Evolutionary conservation across 129 eudicot species (phyloP).

Genomic region (Arctium minus): DNA sequence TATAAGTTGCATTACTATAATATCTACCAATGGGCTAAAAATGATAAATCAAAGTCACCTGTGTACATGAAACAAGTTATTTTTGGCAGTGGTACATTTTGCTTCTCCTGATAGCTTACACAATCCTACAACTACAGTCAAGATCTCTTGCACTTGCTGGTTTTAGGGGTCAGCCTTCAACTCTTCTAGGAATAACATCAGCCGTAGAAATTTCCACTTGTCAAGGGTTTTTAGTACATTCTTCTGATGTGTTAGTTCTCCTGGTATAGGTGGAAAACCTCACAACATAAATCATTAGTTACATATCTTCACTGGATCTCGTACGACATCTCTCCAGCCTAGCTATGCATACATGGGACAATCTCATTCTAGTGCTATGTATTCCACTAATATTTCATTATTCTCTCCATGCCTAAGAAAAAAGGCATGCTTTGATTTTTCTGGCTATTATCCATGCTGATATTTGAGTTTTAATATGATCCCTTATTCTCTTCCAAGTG

Average conservation of each 20-base stretch:
- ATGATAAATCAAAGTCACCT: not conserved
- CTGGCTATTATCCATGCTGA: not conserved
- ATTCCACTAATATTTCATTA: not conserved
- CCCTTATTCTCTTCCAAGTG: not conserved
- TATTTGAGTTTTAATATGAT: not conserved
- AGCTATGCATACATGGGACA: not conserved
- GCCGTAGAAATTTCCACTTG: not conserved
- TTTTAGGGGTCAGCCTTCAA: not conserved
- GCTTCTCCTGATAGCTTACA: too few species aligned
- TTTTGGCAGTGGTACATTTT: not conserved
- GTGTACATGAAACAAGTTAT: not conserved
- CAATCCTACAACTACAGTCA: not conserved
- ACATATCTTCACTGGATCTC: not conserved
- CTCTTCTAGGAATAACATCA: not conserved
- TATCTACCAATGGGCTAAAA: not conserved
- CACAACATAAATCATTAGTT: not conserved
- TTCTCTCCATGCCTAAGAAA: not conserved
- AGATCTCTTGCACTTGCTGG: not conserved
- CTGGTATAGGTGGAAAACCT: not conserved
- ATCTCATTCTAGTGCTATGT: not conserved
- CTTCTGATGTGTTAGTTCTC: not conserved
- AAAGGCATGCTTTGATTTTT: too few species aligned
- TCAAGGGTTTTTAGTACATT: not conserved
- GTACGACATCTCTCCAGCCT: not conserved
- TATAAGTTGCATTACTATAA: not conserved